These are phyloP conservation scores for Tetrapisispora iriomotensis DNA, from an alignment of 805 yeast genomes.

Conservation along the genomic window DNA sequence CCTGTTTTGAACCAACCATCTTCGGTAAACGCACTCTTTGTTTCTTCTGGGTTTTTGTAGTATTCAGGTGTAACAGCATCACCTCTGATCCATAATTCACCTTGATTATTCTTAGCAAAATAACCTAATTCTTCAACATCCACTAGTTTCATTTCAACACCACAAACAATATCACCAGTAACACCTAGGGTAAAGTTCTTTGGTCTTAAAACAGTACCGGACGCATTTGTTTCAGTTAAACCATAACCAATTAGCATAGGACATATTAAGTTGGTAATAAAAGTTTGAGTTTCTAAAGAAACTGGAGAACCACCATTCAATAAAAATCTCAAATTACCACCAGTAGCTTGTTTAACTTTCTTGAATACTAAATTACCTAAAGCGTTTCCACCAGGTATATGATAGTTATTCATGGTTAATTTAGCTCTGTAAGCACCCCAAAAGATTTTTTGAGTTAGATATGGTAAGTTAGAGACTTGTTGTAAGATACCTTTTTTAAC, in stretches of 20 bases:
- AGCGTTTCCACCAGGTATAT: conserved; percentile 59
- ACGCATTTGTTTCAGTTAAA: conserved; percentile 91
- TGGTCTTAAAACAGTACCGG: conserved; percentile 62
- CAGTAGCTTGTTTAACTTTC: conserved; percentile 88
- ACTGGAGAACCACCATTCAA: conserved; percentile 93
- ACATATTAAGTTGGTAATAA: conserved; percentile 64
- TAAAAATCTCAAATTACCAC: conserved; percentile 66
- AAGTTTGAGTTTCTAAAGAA: conserved; percentile 73
- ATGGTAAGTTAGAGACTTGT: conserved; percentile 59
- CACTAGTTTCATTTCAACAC: conserved; percentile 77
- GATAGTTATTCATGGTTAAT: conserved; percentile 46
- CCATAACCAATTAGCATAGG: conserved; percentile 95
- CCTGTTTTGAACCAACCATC: conserved; percentile 97
- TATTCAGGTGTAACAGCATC: conserved; percentile 64
- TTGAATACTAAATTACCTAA: conserved; percentile 70
- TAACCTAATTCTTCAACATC: conserved; percentile 90
- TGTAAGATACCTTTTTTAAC: conserved; percentile 84
- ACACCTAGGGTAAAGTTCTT: conserved; percentile 59
- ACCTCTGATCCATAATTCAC: conserved; percentile 81
- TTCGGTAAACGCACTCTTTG: conserved; percentile 60
- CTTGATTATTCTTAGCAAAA: conserved; percentile 82
- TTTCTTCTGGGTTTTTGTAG: conserved; percentile 76
- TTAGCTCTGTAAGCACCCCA: conserved; percentile 84
- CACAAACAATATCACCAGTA: conserved; percentile 74
- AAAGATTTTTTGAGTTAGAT: conserved; percentile 65